Evolutionary conservation across 805 yeast species (phyloP).

Genomic region (Zygosaccharomyces siamensis): DNA sequence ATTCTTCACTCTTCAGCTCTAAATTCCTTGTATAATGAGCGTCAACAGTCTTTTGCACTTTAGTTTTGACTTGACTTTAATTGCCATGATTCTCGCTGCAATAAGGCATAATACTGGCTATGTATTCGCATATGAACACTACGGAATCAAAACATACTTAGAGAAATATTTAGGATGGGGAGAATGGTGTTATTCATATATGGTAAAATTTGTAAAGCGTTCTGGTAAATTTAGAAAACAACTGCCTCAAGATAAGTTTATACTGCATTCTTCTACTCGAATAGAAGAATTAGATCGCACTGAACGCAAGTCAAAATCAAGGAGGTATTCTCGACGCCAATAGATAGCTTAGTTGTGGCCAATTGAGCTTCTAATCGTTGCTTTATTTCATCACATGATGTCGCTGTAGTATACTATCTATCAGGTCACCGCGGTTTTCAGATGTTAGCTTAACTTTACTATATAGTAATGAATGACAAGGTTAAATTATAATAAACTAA

Average conservation of each 20-base stretch:
- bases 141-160: conserved; percentile 44
- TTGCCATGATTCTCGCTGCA: conserved; percentile 82
- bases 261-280: conserved; percentile 21
- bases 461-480: not conserved
- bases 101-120: conserved; percentile 79
- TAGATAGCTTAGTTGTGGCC: not conserved
- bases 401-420: not conserved
- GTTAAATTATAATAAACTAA: not conserved
- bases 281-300: conserved; percentile 25
- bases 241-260: conserved; percentile 22
- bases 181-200: conserved; percentile 50
- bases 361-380: not conserved
- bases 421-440: not conserved
- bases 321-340: not conserved
- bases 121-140: conserved; percentile 36
- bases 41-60: conserved; percentile 46
- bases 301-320: not conserved
- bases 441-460: not conserved
- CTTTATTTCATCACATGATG: not conserved
- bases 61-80: conserved; percentile 69
- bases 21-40: conserved; percentile 12
- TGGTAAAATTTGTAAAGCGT: conserved; percentile 42
- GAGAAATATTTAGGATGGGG: conserved; percentile 55
- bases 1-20: no score
- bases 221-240: conserved; percentile 45